These are phyloP conservation scores for Parafenestella ontariensis DNA, from an alignment of 2,329 filamentous ascomycete species.

Conservation along the genomic window DNA sequence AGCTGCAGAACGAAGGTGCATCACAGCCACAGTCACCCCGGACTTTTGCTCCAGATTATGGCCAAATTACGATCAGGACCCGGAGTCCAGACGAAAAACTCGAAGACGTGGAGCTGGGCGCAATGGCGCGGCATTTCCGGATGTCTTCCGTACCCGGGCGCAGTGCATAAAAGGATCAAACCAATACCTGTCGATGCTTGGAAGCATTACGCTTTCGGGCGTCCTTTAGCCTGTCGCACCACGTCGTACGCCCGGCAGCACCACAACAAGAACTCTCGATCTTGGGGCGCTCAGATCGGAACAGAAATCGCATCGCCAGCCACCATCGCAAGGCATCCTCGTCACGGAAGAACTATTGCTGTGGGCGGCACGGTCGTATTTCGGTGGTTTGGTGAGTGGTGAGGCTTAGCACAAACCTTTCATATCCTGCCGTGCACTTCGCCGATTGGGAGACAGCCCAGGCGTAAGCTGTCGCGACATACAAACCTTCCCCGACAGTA, in stretches of 20 bases:
- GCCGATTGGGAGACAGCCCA: background rate
- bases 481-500: background rate
- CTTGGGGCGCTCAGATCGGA: background rate
- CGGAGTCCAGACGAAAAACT: too few species aligned
- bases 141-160: too few species aligned
- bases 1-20: too few species aligned
- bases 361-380: background rate
- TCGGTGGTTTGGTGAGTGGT: background rate
- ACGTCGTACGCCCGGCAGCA: background rate
- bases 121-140: too few species aligned
- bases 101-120: too few species aligned
- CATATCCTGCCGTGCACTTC: background rate
- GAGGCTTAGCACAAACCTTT: background rate
- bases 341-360: background rate
- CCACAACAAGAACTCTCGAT: background rate
- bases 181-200: background rate
- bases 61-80: too few species aligned
- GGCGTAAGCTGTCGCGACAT: background rate
- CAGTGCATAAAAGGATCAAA: background rate
- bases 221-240: background rate
- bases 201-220: background rate
- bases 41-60: conserved; percentile 1
- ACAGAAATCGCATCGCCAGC: background rate
- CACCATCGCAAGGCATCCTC: background rate
- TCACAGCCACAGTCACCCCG: too few species aligned